Evolutionary conservation across 1,284 basidiomycete species (phyloP), one percentile per base, ranked within the genome.

Genomic region (Cutaneotrichosporon daszewskae): DNA sequence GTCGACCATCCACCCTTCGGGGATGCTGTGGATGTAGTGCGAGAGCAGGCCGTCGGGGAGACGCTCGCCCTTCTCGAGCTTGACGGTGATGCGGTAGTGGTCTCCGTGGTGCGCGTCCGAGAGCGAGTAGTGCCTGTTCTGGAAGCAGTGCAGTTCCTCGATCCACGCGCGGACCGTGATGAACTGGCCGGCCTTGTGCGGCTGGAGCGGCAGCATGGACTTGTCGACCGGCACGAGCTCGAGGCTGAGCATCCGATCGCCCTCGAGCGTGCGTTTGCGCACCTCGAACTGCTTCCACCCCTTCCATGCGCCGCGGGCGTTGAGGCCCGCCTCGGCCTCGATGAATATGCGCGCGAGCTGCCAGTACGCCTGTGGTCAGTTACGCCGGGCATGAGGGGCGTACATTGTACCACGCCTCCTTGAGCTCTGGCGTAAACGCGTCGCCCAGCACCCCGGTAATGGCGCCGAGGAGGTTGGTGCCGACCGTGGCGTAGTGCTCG

Each of bases 401-500:
- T 19, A 43, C 55, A 23, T 56, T 46, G 43, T 55, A 57, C 64
- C 64, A 66, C 2, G 64, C 59, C 32, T 56, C 55, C 31, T 53
- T 45, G 23, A 64, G 54, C 22, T 59, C 55, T 9, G 55, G 56
- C 8, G 62, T 63, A 20, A 62, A 54, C 0, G 59, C 62, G 24
- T 63, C 59, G 11, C 64, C 62, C 10, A 66, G 57, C 19, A 64
- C 55, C 29, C 57, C 45, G 2, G 48, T 40, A 40, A 66, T 59
- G 12, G 62, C 57, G 17, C 47, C 44, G 27, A 66, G 52, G 22
- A 66, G 45, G 51, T 60, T 55, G 39, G 57, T 48, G 12, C 54
- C 64, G 18, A 66, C 64, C 23, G 59, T 47, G n/a, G 40, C 50
- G 39, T 66, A 64, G 31, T 63, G 60, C 40, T 63, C 58, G 20